Evolutionary conservation across 1,284 basidiomycete genomes (phyloP).

Genomic region (Cutaneotrichosporon sp.): DNA sequence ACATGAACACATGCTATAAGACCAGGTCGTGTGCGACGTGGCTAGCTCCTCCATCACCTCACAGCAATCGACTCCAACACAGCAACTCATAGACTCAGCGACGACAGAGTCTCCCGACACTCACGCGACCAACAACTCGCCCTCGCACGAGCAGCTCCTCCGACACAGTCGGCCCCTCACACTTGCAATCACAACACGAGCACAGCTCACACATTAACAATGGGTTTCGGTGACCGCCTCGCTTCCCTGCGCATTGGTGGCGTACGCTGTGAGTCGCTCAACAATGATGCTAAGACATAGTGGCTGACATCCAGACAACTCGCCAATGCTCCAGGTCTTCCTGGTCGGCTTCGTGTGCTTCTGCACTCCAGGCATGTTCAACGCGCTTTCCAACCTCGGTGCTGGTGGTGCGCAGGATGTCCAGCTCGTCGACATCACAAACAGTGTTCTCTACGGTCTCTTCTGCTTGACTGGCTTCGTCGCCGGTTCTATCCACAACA

Average conservation of each 20-base stretch:
- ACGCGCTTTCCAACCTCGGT: slow-evolving; percentile 53
- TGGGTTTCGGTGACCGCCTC: slow-evolving; percentile 15
- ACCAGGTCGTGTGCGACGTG: background rate
- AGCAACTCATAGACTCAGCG: no score
- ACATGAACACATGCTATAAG: background rate
- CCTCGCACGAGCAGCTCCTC: no score
- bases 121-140: no score
- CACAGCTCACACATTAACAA: background rate
- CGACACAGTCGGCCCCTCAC: no score
- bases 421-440: slow-evolving; percentile 46
- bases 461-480: slow-evolving; percentile 50
- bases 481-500: slow-evolving; percentile 29
- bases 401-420: slow-evolving; percentile 52
- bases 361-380: slow-evolving; percentile 54
- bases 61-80: background rate
- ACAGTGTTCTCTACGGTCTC: slow-evolving; percentile 52
- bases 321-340: slow-evolving; percentile 51
- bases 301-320: slow-evolving; percentile 33
- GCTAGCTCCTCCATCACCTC: background rate
- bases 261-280: slow-evolving; percentile 16
- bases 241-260: slow-evolving; percentile 15
- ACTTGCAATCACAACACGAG: background rate
- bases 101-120: background rate
- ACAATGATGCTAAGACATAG: background rate
- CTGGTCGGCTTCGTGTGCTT: slow-evolving; percentile 52